Evolutionary conservation across 1,284 basidiomycete species (phyloP).

Genomic region (Ceratobasidium sp.): DNA sequence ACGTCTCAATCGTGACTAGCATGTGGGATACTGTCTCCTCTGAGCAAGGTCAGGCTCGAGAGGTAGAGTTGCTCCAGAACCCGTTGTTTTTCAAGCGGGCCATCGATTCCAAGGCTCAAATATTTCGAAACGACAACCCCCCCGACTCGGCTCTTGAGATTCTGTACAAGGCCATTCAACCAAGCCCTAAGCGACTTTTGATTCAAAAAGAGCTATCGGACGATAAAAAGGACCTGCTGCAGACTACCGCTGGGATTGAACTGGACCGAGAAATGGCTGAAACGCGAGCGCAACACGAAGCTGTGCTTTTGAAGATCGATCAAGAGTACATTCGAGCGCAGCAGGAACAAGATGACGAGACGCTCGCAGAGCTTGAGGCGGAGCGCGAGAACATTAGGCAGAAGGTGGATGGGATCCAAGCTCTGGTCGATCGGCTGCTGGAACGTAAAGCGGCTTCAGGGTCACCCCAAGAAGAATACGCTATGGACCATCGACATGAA

Average conservation of each 20-base stretch:
- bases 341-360: conserved; percentile 10
- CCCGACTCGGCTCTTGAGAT: neutral
- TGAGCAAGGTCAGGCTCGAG: conserved; percentile 10
- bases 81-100: neutral
- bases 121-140: conserved; percentile 6
- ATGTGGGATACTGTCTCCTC: conserved; percentile 26
- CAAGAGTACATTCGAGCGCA: neutral
- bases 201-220: conserved; percentile 22
- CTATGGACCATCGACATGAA: neutral
- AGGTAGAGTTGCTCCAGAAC: conserved; percentile 4
- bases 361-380: conserved; percentile 1
- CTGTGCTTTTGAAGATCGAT: neutral
- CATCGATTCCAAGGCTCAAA: neutral
- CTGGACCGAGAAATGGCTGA: conserved; percentile 4
- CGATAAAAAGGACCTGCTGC: neutral
- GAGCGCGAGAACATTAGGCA: neutral
- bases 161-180: neutral
- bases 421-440: neutral
- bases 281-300: conserved; percentile 9
- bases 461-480: neutral
- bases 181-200: neutral
- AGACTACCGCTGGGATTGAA: conserved; percentile 18
- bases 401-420: neutral
- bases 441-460: neutral
- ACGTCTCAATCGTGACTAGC: conserved; percentile 18